phyloP scores from a whole-genome alignment of 2,329 filamentous ascomycete genomes.

The Thermothelomyces thermophilus region DNA sequence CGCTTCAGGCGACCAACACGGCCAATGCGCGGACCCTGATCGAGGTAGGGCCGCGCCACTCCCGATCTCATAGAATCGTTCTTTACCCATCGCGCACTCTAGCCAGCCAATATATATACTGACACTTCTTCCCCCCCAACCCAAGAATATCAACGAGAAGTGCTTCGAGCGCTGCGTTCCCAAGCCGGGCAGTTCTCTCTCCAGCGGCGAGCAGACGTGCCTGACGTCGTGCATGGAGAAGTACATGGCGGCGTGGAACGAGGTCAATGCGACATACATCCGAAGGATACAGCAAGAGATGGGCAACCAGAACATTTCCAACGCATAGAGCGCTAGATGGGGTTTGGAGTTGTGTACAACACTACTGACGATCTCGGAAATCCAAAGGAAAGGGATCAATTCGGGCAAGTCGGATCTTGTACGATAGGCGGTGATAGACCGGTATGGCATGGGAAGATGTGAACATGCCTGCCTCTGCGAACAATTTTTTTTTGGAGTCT shows the following conservation, averaged over 20 bases:
- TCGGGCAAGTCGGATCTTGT: background rate
- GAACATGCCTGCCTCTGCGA: background rate
- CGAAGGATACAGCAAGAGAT: conserved; percentile 55
- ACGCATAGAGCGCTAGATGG: background rate
- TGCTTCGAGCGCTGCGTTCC: conserved; percentile 75
- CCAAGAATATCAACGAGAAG: conserved; percentile 74
- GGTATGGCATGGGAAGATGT: background rate
- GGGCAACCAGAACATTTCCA: conserved; percentile 24
- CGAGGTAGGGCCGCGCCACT: conserved; percentile 41
- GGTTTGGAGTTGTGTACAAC: background rate
- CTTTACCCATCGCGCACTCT: background rate
- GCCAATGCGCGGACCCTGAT: conserved; percentile 65
- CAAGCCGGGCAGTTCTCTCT: conserved; percentile 60
- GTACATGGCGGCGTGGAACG: conserved; percentile 76
- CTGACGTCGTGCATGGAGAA: conserved; percentile 76
- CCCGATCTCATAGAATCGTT: too few species aligned
- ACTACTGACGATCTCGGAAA: background rate
- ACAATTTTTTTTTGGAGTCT: too few species aligned
- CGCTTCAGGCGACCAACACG: conserved; percentile 58
- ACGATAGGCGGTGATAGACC: conserved; percentile 1
- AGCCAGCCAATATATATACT: background rate
- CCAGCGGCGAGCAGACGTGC: conserved; percentile 62
- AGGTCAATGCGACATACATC: conserved; percentile 63
- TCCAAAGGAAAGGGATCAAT: background rate
- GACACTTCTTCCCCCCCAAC: background rate